Conservation (phyloP, 2,329 filamentous ascomycete species). For the Arthrocladium fulminans region DNA sequence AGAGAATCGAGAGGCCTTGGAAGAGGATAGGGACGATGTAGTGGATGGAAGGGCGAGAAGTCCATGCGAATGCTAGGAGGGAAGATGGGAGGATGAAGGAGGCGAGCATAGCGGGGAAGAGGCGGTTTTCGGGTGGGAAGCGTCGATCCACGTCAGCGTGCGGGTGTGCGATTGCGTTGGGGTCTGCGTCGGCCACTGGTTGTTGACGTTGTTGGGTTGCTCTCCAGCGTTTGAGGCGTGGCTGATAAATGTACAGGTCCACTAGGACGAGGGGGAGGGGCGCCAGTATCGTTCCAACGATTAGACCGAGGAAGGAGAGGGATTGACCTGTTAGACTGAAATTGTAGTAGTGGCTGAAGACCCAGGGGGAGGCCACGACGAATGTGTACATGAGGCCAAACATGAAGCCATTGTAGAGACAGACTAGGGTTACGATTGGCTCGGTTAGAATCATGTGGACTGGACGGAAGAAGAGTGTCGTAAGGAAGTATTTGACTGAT, state of each 20-base stretch:
- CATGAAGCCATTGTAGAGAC: slow-evolving; percentile 65
- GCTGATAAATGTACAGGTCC: slow-evolving; percentile 34
- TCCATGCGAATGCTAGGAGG: slow-evolving; percentile 64
- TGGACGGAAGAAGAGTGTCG: slow-evolving; percentile 41
- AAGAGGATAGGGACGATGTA: slow-evolving; percentile 27
- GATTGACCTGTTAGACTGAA: slow-evolving; percentile 16
- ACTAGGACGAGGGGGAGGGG: slow-evolving; percentile 16
- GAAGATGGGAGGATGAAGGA: slow-evolving; percentile 38
- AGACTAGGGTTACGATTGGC: slow-evolving; percentile 60
- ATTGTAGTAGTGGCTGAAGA: slow-evolving; percentile 45
- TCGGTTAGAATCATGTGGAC: slow-evolving; percentile 58
- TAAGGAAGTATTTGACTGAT: slow-evolving; percentile 30
- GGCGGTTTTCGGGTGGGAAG: slow-evolving; percentile 22
- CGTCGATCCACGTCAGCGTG: slow-evolving; percentile 3
- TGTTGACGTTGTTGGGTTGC: slow-evolving; percentile 5
- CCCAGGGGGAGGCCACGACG: slow-evolving; percentile 72
- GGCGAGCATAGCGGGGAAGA: slow-evolving; percentile 24
- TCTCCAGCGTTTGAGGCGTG: slow-evolving; percentile 28
- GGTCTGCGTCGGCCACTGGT: no score
- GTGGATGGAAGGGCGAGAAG: slow-evolving; percentile 31
- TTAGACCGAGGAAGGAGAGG: slow-evolving; percentile 20
- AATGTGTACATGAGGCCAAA: slow-evolving; percentile 76
- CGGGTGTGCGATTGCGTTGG: background rate
- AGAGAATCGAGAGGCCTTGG: slow-evolving; percentile 24
- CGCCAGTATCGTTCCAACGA: slow-evolving; percentile 15